These are phyloP conservation scores for Solanum virginianum DNA, from an alignment of 257 asterid species.

Conservation along the genomic window DNA sequence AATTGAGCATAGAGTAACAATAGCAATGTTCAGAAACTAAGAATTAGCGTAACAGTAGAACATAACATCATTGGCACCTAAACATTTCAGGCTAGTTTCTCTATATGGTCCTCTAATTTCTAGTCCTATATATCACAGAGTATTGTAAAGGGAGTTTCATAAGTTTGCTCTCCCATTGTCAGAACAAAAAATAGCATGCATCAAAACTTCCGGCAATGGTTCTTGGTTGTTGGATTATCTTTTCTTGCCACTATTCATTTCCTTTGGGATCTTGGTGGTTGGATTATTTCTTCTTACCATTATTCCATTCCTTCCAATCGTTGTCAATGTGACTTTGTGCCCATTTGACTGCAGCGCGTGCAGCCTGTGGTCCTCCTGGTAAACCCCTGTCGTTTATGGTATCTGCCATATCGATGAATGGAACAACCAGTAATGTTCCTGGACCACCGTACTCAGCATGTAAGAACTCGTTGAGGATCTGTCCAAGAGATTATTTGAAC, in stretches of 20 bases:
- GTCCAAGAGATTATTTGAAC: not conserved
- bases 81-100: not conserved
- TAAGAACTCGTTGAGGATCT: slow-evolving; percentile 66
- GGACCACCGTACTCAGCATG: slow-evolving; percentile 90
- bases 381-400: slow-evolving; percentile 66
- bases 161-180: not conserved
- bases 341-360: slow-evolving; percentile 88
- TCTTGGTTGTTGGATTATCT: not conserved
- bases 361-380: slow-evolving; percentile 94
- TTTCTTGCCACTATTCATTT: slow-evolving; percentile 29
- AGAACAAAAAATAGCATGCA: not conserved
- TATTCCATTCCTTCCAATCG: slow-evolving; percentile 82
- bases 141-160: not conserved
- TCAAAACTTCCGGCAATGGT: not conserved
- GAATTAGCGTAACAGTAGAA: not conserved
- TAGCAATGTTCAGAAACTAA: not conserved
- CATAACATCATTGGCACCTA: not conserved
- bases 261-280: slow-evolving; percentile 5
- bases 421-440: slow-evolving; percentile 69
- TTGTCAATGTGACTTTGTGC: slow-evolving; percentile 68
- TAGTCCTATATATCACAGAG: not conserved
- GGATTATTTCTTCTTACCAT: not conserved
- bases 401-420: slow-evolving; percentile 87
- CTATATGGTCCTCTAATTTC: not conserved
- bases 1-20: not conserved